Evolutionary conservation across 768 basidiomycete genomes (phyloP), one percentile per base, ranked within the genome.

Genomic region (Cystofilobasidium capitatum): DNA sequence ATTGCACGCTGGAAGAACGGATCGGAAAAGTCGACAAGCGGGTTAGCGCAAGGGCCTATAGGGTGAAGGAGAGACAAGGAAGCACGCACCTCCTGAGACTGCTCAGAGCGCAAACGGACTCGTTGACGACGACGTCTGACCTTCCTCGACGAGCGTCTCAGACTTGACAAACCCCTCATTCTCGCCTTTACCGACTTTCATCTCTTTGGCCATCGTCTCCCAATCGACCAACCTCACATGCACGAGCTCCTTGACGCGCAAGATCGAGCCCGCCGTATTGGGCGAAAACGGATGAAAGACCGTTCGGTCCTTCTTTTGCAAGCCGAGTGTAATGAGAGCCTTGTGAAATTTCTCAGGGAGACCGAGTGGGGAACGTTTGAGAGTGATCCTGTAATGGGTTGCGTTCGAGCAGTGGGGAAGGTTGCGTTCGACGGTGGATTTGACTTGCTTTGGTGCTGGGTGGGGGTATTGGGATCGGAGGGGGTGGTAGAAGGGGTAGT

Each of bases 331-430:
- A n/a, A 82, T 81, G 54, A 93, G 81, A 0, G 91, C 93, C 57
- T 81, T 85, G 74, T 86, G 82, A 65, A 85, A 83, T 72, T 81
- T 82, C 66, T 83, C 79, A 3, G 87, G 86, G 12, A 94, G 83
- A 0, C 89, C 86, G 70, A 93, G 92, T 58, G 85, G 86, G 7
- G 91, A 93, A 64, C 92, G 88, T 13, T 83, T 83, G 35, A 93
- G 85, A 24, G 91, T 94, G 73, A 97, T 87, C 79, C 88, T 88
- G 80, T 83, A 92, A 77, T 94, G 89, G 0, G 91, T 89, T 8
- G 76, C 62, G 62, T 20, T 44, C 49, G 55, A 49, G 26, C 6
- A 26, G 29, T 6, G 49, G 29, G n/a, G 37, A 33, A 40, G 47
- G 14, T 31, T 45, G 5, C 2, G 24, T 17, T 13, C 36, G 36